Conservation (phyloP, 2,329 filamentous ascomycete species). For the Colletotrichum tofieldiae region DNA sequence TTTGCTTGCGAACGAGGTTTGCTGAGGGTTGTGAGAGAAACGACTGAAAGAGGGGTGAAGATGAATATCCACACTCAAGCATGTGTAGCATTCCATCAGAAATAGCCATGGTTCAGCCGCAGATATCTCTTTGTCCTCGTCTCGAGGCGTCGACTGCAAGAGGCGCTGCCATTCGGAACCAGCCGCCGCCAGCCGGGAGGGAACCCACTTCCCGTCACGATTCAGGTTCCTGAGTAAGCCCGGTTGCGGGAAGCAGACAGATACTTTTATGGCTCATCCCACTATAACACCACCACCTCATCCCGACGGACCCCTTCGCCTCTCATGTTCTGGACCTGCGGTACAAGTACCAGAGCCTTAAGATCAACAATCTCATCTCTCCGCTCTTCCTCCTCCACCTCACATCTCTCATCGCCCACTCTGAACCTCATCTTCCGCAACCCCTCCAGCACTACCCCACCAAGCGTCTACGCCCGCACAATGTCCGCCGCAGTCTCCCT, state of each 20-base stretch:
- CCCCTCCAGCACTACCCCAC: neutral
- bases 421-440: slow-evolving; percentile 4
- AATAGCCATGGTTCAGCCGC: neutral
- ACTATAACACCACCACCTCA: slow-evolving; percentile 36
- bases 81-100: neutral
- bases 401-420: slow-evolving; percentile 41
- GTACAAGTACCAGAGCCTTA: slow-evolving; percentile 21
- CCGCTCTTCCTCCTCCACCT: neutral
- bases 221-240: slow-evolving; percentile 40
- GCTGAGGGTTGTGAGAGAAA: neutral
- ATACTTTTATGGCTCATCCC: slow-evolving; percentile 39
- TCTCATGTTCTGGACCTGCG: slow-evolving; percentile 31
- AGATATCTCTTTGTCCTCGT: neutral
- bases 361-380: slow-evolving; percentile 29
- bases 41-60: fast-evolving
- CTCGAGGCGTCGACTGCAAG: neutral
- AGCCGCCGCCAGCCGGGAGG: slow-evolving; percentile 2
- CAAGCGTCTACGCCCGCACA: slow-evolving; percentile 42
- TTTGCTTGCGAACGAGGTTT: neutral
- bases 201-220: slow-evolving; percentile 22
- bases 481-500: slow-evolving; percentile 59
- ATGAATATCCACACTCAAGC: neutral
- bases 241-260: slow-evolving; percentile 10
- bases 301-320: slow-evolving; percentile 13
- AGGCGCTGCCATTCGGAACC: neutral